These are phyloP conservation scores for Astrothelium macrocarpum DNA, from an alignment of 495 filamentous ascomycete genomes.

Conservation along the genomic window DNA sequence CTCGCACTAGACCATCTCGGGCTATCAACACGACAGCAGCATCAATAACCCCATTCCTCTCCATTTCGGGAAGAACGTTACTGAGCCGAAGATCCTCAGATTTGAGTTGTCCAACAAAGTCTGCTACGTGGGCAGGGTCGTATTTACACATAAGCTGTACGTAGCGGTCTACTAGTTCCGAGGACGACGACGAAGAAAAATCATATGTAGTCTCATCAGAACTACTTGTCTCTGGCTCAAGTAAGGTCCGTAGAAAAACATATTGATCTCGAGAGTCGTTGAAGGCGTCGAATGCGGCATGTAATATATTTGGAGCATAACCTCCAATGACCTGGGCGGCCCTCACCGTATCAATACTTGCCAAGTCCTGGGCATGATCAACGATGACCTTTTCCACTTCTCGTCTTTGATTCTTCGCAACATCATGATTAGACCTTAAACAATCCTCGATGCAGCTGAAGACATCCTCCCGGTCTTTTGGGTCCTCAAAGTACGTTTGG, in stretches of 20 bases:
- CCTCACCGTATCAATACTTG: slow-evolving; percentile 55
- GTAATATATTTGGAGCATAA: slow-evolving; percentile 62
- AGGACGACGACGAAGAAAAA: not conserved
- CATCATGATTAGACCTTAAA: slow-evolving; percentile 57
- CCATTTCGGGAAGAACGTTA: slow-evolving; percentile 74
- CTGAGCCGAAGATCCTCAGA: slow-evolving; percentile 74
- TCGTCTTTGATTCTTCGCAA: slow-evolving; percentile 63
- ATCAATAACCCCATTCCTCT: slow-evolving; percentile 81
- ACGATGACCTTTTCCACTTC: slow-evolving; percentile 67
- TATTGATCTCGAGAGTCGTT: slow-evolving; percentile 58
- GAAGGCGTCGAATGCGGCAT: slow-evolving; percentile 55
- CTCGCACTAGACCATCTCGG: slow-evolving; percentile 72
- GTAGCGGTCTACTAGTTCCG: slow-evolving; percentile 67
- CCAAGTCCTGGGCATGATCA: slow-evolving; percentile 56
- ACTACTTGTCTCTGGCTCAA: slow-evolving; percentile 54
- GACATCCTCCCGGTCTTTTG: slow-evolving; percentile 56
- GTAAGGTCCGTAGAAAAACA: slow-evolving; percentile 63
- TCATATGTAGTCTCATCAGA: not conserved
- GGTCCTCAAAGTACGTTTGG: slow-evolving; percentile 77
- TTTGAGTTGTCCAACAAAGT: slow-evolving; percentile 70
- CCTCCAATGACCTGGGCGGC: slow-evolving; percentile 61
- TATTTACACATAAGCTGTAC: slow-evolving; percentile 83
- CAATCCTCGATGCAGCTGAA: slow-evolving; percentile 79
- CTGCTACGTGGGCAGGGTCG: slow-evolving; percentile 70
- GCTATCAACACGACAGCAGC: slow-evolving; percentile 87